Evolutionary conservation across 208 protist genomes (phyloP).

Genomic region (Trypanosoma rangeli): DNA sequence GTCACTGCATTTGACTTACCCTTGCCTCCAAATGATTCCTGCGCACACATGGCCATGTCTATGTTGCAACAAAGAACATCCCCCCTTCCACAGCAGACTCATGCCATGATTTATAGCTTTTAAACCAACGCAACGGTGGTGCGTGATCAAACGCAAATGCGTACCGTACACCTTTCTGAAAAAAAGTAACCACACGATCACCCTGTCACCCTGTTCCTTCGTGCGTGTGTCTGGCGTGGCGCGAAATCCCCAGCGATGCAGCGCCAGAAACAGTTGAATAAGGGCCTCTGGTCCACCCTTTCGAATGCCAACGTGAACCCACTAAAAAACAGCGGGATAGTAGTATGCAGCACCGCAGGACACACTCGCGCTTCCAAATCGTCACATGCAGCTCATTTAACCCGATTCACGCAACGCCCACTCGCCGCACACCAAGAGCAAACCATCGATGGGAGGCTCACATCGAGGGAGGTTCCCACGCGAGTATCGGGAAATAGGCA

Average conservation of each 20-base stretch:
- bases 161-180: constrained; percentile 25
- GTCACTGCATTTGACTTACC: constrained; percentile 32
- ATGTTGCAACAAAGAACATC: constrained; percentile 36
- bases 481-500: constrained; percentile 13
- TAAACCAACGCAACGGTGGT: constrained; percentile 27
- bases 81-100: constrained; percentile 10
- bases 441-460: neutral
- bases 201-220: constrained; percentile 24
- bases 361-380: constrained; percentile 19
- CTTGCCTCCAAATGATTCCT: constrained; percentile 4
- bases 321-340: constrained; percentile 16
- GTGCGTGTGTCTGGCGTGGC: constrained; percentile 22
- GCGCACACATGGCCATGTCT: constrained; percentile 30
- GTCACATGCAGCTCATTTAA: neutral
- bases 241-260: constrained; percentile 29
- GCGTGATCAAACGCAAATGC: constrained; percentile 8
- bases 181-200: constrained; percentile 16
- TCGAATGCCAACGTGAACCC: constrained; percentile 30
- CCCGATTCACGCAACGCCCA: constrained; percentile 2
- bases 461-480: neutral
- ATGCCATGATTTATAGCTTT: constrained; percentile 26
- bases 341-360: constrained; percentile 26
- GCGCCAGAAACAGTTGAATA: constrained; percentile 28
- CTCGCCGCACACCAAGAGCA: constrained; percentile 25
- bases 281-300: constrained; percentile 37